These are phyloP conservation scores for Cyclocybe cylindracea DNA, from an alignment of 768 basidiomycete genomes.

Conservation along the genomic window DNA sequence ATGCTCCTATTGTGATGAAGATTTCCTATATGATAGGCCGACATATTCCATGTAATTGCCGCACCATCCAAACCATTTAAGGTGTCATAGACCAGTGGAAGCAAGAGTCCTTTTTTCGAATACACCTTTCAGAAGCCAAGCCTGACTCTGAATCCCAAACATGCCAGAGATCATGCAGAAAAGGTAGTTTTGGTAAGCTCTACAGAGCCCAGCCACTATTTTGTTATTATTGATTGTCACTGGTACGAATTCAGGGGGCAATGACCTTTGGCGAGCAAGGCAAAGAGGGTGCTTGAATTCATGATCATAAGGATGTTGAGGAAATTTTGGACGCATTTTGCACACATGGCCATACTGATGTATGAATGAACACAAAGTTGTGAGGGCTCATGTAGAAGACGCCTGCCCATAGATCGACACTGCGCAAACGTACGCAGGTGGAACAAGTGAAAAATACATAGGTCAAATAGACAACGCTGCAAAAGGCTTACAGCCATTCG, in stretches of 20 bases:
- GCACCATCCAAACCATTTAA: too few species aligned
- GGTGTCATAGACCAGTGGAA: too few species aligned
- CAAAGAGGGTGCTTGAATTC: slow-evolving; percentile 48
- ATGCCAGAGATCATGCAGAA: too few species aligned
- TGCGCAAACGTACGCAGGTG: slow-evolving; percentile 48
- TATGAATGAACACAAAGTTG: slow-evolving; percentile 22
- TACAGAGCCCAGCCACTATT: too few species aligned
- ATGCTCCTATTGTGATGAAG: too few species aligned
- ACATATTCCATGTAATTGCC: too few species aligned
- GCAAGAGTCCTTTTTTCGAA: too few species aligned
- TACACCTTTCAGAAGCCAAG: too few species aligned
- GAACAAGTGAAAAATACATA: slow-evolving; percentile 59
- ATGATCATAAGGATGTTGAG: slow-evolving; percentile 47
- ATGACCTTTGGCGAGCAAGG: slow-evolving; percentile 58
- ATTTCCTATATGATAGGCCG: too few species aligned
- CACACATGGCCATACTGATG: slow-evolving; percentile 56
- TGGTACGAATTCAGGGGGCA: slow-evolving; percentile 38
- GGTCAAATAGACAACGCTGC: slow-evolving; percentile 50
- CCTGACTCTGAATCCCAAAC: too few species aligned
- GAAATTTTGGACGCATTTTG: slow-evolving; percentile 56
- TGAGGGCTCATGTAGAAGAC: slow-evolving; percentile 2
- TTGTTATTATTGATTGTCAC: background rate
- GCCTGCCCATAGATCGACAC: slow-evolving; percentile 44
- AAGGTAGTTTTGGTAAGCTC: too few species aligned
- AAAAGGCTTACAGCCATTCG: too few species aligned